Evolutionary conservation across 495 filamentous ascomycete species (phyloP).

Genomic region (Annulohypoxylon nitens): DNA sequence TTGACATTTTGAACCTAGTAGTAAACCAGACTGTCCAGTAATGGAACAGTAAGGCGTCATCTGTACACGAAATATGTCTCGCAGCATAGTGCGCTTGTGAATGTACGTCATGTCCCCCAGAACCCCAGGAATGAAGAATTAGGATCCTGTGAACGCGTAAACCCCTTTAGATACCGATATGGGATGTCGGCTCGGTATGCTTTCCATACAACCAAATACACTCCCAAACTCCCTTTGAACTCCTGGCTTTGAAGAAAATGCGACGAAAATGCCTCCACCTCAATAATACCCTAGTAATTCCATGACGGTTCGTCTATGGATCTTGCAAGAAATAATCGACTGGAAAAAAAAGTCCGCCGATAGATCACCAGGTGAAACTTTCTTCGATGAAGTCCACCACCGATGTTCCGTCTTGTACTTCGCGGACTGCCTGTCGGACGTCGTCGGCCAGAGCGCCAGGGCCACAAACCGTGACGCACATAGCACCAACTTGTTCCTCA

Average conservation of each 20-base stretch:
- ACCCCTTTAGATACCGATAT: background rate
- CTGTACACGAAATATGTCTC: background rate
- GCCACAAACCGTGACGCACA: slow-evolving; percentile 92
- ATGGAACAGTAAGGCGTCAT: background rate
- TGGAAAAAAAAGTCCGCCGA: background rate
- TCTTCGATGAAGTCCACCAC: slow-evolving; percentile 87
- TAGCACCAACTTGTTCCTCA: slow-evolving; percentile 81
- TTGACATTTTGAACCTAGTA: background rate
- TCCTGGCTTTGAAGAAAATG: slow-evolving; percentile 33
- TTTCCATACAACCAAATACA: background rate
- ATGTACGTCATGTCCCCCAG: background rate
- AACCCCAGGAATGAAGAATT: background rate
- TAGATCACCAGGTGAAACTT: slow-evolving; percentile 83
- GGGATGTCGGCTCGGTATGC: background rate
- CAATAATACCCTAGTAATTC: background rate
- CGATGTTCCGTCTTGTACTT: slow-evolving; percentile 70
- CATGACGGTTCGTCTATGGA: background rate
- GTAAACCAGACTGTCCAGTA: background rate
- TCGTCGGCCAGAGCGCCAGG: slow-evolving; percentile 87
- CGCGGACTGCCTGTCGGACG: slow-evolving; percentile 79
- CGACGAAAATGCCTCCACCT: slow-evolving; percentile 1
- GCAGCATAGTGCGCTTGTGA: background rate
- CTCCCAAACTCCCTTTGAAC: slow-evolving; percentile 15
- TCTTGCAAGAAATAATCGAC: background rate
- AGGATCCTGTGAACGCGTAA: background rate